A percentile compares a stretch with the other conserved stretches of the same genome.
These are phyloP conservation scores for Xerocomus potaroensis DNA, from an alignment of 768 basidiomycete species.

Conservation along the genomic window DNA sequence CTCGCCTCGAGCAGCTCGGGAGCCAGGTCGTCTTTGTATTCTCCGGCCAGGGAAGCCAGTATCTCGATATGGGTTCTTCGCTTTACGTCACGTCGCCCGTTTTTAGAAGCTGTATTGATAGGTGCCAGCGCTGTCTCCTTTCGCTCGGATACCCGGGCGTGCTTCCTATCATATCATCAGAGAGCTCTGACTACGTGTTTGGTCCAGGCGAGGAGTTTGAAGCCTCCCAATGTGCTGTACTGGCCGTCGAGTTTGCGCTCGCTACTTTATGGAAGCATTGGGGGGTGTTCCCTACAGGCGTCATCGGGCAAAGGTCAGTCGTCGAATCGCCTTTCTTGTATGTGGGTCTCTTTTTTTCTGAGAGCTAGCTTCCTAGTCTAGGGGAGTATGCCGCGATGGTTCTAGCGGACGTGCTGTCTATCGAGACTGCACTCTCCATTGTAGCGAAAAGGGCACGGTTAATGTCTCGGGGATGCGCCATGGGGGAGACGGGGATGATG, in stretches of 20 bases:
- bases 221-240: conserved; percentile 49
- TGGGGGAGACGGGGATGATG: conserved; percentile 54
- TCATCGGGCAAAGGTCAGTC: conserved; percentile 69
- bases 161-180: conserved; percentile 37
- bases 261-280: conserved; percentile 63
- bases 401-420: conserved; percentile 51
- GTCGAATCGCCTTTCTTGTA: neutral
- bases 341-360: neutral
- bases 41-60: conserved; percentile 71
- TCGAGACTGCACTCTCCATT: conserved; percentile 54
- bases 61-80: conserved; percentile 55
- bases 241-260: conserved; percentile 61
- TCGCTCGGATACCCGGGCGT: conserved; percentile 50
- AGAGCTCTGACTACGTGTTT: conserved; percentile 19
- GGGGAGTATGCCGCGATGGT: conserved; percentile 75
- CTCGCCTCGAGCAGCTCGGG: conserved; percentile 25
- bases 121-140: conserved; percentile 51
- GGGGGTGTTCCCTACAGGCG: conserved; percentile 58
- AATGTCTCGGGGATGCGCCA: conserved; percentile 46
- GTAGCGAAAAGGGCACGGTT: conserved; percentile 56
- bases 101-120: conserved; percentile 52
- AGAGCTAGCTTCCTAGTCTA: conserved; percentile 41
- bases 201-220: conserved; percentile 37
- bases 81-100: conserved; percentile 48
- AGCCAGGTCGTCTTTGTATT: conserved; percentile 59